Evolutionary conservation across 2,329 filamentous ascomycete species (phyloP).

Genomic region (Zopfia rhizophila): DNA sequence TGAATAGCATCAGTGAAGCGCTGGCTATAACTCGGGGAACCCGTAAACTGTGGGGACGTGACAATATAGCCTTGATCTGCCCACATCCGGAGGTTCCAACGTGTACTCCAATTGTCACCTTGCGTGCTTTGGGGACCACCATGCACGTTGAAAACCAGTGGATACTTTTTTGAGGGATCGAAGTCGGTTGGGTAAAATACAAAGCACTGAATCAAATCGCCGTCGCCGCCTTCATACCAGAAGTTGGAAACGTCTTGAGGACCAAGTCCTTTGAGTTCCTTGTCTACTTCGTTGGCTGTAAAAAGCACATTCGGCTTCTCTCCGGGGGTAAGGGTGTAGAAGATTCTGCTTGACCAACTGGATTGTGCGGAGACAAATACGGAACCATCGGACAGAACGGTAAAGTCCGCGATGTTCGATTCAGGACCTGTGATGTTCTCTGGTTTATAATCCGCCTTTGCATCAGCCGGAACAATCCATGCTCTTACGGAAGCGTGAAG

Average conservation of each 20-base stretch:
- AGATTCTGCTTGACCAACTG: conserved; percentile 46
- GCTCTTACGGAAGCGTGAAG: conserved; percentile 54
- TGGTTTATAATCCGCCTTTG: conserved; percentile 60
- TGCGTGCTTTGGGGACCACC: conserved; percentile 83
- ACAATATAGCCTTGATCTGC: conserved; percentile 89
- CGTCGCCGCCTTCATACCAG: conserved; percentile 73
- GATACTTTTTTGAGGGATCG: conserved; percentile 76
- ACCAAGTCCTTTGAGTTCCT: conserved; percentile 72
- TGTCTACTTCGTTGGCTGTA: conserved; percentile 73
- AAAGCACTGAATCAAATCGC: conserved; percentile 70
- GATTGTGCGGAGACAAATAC: conserved; percentile 53
- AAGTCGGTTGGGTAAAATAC: conserved; percentile 73
- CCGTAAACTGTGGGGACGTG: conserved; percentile 83
- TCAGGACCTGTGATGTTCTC: conserved; percentile 57
- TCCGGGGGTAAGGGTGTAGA: conserved; percentile 39
- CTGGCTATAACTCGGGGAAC: conserved; percentile 84
- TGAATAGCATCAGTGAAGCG: conserved; percentile 79
- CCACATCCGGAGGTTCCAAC: conserved; percentile 87
- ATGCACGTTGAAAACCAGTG: conserved; percentile 81
- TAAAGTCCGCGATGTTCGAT: conserved; percentile 53
- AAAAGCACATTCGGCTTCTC: conserved; percentile 54
- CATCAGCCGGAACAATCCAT: conserved; percentile 69
- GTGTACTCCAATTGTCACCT: conserved; percentile 78
- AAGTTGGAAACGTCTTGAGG: conserved; percentile 72
- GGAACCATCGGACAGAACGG: conserved; percentile 67